Evolutionary conservation across 139 green algal genomes (phyloP).

Genomic region (Chlorella sp.): DNA sequence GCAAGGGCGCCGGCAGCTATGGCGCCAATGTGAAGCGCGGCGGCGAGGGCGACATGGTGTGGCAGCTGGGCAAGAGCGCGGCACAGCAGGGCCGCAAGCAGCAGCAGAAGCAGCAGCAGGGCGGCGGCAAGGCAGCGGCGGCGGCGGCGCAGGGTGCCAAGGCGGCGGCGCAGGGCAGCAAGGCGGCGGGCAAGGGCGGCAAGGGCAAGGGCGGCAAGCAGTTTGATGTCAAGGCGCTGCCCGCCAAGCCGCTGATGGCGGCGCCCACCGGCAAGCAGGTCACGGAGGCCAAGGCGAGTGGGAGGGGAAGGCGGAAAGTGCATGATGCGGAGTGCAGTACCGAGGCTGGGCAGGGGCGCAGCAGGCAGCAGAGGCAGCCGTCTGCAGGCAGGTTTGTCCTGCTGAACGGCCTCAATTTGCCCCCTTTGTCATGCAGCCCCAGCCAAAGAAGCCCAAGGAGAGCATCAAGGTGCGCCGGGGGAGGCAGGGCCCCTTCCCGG

Average conservation of each 20-base stretch:
- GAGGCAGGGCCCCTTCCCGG: too few species aligned
- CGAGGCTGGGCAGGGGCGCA: too few species aligned
- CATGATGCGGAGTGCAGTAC: not conserved
- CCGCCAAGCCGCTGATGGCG: conserved; percentile 17
- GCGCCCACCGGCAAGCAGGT: not conserved
- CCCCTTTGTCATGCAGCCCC: not conserved
- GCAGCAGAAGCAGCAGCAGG: not conserved
- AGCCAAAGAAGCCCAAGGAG: conserved; percentile 13
- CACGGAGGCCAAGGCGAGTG: not conserved
- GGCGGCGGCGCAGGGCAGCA: not conserved
- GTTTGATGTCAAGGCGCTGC: conserved; percentile 2
- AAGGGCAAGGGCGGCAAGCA: not conserved
- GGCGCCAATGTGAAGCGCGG: not conserved
- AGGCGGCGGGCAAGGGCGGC: not conserved
- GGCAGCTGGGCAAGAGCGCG: not conserved
- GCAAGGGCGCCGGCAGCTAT: conserved; percentile 1
- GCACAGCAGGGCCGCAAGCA: not conserved
- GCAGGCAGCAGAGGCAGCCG: too few species aligned
- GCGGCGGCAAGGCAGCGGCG: not conserved
- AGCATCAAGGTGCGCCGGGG: not conserved
- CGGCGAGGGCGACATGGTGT: too few species aligned
- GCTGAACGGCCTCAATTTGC: not conserved
- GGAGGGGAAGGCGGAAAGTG: not conserved
- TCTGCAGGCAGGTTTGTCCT: too few species aligned
- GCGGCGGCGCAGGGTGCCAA: not conserved